phyloP scores from a whole-genome alignment of 306 rosid species.

The Hippophae gyantsensis region DNA sequence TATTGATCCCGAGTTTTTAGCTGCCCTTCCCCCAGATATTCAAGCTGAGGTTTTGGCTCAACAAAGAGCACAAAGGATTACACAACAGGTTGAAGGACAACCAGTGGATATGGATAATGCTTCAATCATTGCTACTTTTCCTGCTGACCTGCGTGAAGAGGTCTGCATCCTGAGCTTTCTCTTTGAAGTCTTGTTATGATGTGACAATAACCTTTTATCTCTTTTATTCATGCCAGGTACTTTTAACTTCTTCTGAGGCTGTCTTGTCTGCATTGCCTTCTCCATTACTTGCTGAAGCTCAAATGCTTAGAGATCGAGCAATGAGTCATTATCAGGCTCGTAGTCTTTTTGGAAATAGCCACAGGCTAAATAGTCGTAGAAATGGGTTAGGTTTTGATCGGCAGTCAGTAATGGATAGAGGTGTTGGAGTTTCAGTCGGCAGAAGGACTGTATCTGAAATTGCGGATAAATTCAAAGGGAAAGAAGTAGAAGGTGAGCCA shows the following conservation, averaged over 20 bases:
- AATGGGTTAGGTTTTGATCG: constrained; percentile 90
- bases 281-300: constrained; percentile 92
- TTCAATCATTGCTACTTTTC: constrained; percentile 95
- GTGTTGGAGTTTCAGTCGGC: constrained; percentile 86
- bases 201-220: too few species aligned
- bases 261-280: constrained; percentile 93
- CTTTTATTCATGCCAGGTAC: constrained; percentile 39
- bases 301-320: constrained; percentile 91
- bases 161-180: constrained; percentile 35
- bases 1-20: constrained; percentile 97
- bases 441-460: constrained; percentile 63
- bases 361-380: constrained; percentile 72
- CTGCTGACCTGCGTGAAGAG: constrained; percentile 99
- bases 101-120: constrained; percentile 99
- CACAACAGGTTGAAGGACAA: constrained; percentile 94
- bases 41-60: constrained; percentile 98
- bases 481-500: constrained; percentile 89
- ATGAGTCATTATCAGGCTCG: constrained; percentile 98
- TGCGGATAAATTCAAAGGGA: constrained; percentile 62
- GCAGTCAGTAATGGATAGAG: constrained; percentile 80
- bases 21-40: constrained; percentile 98
- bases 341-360: constrained; percentile 69
- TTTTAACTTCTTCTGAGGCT: constrained; percentile 92
- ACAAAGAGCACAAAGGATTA: constrained; percentile 89
- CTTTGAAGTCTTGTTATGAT: neutral